Evolutionary conservation across 257 asterid genomes (phyloP).

Genomic region (Forsythia viridissima): DNA sequence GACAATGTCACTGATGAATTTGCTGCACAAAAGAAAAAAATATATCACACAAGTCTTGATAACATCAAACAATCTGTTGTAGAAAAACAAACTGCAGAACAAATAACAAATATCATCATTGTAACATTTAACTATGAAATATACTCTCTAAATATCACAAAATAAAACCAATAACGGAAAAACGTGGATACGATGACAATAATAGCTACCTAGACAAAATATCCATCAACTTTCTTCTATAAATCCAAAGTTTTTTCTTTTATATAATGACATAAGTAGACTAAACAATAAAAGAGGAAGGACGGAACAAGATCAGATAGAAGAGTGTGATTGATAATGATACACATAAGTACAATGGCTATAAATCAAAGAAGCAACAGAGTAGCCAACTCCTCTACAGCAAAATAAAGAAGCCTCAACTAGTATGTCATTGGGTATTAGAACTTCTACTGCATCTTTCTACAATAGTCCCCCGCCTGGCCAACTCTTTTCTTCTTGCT

Average conservation of each 20-base stretch:
- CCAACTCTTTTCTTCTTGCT: constrained; percentile 2
- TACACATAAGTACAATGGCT: constrained; percentile 11
- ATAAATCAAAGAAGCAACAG: background rate
- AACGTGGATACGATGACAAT: background rate
- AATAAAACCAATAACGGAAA: background rate
- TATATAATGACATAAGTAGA: background rate
- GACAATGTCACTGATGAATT: constrained; percentile 84
- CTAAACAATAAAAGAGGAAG: background rate
- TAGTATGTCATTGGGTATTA: background rate
- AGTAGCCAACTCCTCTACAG: background rate
- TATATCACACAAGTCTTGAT: constrained; percentile 8
- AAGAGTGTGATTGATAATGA: constrained; percentile 5
- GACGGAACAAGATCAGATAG: background rate
- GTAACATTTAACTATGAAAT: constrained; percentile 2
- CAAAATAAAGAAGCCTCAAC: constrained; percentile 11
- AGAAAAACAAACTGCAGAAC: constrained; percentile 15
- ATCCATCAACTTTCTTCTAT: background rate
- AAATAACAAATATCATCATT: background rate
- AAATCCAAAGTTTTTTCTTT: background rate
- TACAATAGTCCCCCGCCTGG: constrained; percentile 3
- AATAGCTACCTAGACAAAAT: background rate
- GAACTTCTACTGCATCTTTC: constrained; percentile 1
- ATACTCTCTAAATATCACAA: background rate
- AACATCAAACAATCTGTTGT: constrained; percentile 18
- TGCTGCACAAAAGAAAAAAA: constrained; percentile 52